Base-by-base conservation (phyloP, 352 stramenopile genomes). In the Peronospora tabacina region DNA sequence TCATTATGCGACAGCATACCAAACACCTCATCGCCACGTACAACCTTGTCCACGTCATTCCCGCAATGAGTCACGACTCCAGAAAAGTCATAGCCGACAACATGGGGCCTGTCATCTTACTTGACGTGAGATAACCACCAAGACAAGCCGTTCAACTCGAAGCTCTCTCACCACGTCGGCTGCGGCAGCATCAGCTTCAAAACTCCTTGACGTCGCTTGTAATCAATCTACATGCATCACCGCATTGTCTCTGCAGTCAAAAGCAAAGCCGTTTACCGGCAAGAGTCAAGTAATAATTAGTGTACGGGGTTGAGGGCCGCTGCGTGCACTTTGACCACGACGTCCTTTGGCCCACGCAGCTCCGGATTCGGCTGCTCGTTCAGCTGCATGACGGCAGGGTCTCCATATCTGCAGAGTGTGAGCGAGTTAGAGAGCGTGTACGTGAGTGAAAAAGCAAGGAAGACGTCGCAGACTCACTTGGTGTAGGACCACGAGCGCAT, bases 401-500 rank as follows among this genome's bases (percentile, higher is more conserved):
- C 78, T 49, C 80, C 80, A 30, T 79, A 78, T 61, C 74, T 87
- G 17, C 19, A 49, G 5, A 3, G 38, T 7, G 19, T 10, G 11
- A 28, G 42, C 15, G 22, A 41, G 34, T 44, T 40, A 49, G 50
- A 63, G 24, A 33, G 32, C 11, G n/a, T 44, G 8, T 32, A 15
- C 29, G 28, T 8, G 20, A 5, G 22, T 26, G 22, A 26, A 5
- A 7, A 47, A 33, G 1, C 12, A 26, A 17, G 34, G n/a, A 11
- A 39, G 11, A 10, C 24, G 5, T 7, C 12, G 17, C 0, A 33
- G 17, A 37, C 67, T 28, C 49, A 86, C 75, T 76, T 86, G 26
- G 67, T 71, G 61, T 87, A 87, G 60, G 75, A 85, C 74, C 79
- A 90, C 52, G 79, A 75, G 35, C 78, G 74, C 79, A 90, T 90